These are phyloP conservation scores for Mycena vitilis DNA, from an alignment of 768 basidiomycete genomes.

Conservation along the genomic window DNA sequence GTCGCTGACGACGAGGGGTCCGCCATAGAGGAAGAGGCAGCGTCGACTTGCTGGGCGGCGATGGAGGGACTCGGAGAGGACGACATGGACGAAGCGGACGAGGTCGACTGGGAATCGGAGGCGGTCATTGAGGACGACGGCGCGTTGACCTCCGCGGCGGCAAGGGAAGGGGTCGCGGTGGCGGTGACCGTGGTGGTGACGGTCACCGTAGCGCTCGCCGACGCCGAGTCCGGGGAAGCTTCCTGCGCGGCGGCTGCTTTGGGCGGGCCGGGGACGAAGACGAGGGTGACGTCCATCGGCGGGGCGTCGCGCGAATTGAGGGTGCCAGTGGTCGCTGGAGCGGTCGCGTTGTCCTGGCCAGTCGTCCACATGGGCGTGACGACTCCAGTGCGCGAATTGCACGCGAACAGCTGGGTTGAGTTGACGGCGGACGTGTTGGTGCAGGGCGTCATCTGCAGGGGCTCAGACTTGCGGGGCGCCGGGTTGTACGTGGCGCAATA, in stretches of 20 bases:
- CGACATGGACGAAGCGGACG: slow-evolving; percentile 8
- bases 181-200: slow-evolving; percentile 36
- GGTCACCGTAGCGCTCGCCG: slow-evolving; percentile 37
- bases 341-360: slow-evolving; percentile 12
- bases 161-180: slow-evolving; percentile 31
- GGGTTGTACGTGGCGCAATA: slow-evolving; percentile 75
- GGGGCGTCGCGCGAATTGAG: slow-evolving; percentile 34
- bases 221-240: slow-evolving; percentile 36
- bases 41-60: slow-evolving; percentile 40
- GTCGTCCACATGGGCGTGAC: slow-evolving; percentile 67
- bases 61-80: slow-evolving; percentile 33
- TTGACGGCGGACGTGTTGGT: slow-evolving; percentile 18
- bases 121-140: slow-evolving; percentile 4
- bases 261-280: slow-evolving; percentile 57
- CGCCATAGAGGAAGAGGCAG: slow-evolving; percentile 7
- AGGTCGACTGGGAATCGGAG: slow-evolving; percentile 21
- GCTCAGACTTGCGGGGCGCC: slow-evolving; percentile 57
- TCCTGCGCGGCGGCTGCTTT: slow-evolving; percentile 28
- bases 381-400: slow-evolving; percentile 57
- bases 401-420: slow-evolving; percentile 68
- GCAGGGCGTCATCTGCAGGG: slow-evolving; percentile 64
- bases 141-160: slow-evolving; percentile 19
- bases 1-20: slow-evolving; percentile 16
- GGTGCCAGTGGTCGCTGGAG: slow-evolving; percentile 28
- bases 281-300: slow-evolving; percentile 61